A percentile compares a stretch with the other conserved stretches of the same genome.
These are phyloP conservation scores for Lodderomyces elongisporus DNA, from an alignment of 1,139 yeast genomes.

Conservation along the genomic window DNA sequence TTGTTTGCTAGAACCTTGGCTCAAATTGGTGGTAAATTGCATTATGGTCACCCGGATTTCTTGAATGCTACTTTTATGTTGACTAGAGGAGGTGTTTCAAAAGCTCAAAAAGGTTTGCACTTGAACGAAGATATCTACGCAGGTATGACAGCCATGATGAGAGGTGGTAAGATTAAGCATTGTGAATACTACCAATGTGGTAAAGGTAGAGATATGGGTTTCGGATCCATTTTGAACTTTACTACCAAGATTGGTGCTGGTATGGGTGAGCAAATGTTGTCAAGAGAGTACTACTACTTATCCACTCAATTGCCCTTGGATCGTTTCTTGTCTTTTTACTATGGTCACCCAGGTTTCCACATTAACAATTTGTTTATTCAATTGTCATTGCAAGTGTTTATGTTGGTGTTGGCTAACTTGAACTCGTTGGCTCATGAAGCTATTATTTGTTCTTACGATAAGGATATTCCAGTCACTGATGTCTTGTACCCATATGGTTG, in stretches of 20 bases:
- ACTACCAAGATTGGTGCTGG: conserved; percentile 99
- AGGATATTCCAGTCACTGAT: conserved; percentile 82
- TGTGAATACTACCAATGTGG: conserved; percentile 99
- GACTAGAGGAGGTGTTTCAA: conserved; percentile 98
- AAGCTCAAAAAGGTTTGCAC: conserved; percentile 97
- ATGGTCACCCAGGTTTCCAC: conserved; percentile 99
- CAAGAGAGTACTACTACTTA: conserved; percentile 95
- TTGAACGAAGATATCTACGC: conserved; percentile 99
- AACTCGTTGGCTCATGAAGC: conserved; percentile 90
- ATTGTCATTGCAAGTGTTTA: conserved; percentile 86
- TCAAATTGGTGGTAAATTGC: conserved; percentile 97
- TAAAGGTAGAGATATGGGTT: conserved; percentile 99
- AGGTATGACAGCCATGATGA: conserved; percentile 95
- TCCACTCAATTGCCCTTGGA: conserved; percentile 97
- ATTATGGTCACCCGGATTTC: conserved; percentile 99
- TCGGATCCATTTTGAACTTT: conserved; percentile 96
- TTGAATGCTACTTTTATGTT: conserved; percentile 90
- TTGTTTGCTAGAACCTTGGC: conserved; percentile 96
- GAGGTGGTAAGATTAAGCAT: conserved; percentile 99
- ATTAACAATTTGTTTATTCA: conserved; percentile 94
- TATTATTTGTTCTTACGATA: conserved; percentile 78
- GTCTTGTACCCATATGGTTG: conserved; percentile 85
- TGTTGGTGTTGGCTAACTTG: conserved; percentile 87
- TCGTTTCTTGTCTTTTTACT: conserved; percentile 94
- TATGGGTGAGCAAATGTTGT: conserved; percentile 99